phyloP scores from a whole-genome alignment of 768 basidiomycete species.

The Porphyrellus cyaneotinctus region DNA sequence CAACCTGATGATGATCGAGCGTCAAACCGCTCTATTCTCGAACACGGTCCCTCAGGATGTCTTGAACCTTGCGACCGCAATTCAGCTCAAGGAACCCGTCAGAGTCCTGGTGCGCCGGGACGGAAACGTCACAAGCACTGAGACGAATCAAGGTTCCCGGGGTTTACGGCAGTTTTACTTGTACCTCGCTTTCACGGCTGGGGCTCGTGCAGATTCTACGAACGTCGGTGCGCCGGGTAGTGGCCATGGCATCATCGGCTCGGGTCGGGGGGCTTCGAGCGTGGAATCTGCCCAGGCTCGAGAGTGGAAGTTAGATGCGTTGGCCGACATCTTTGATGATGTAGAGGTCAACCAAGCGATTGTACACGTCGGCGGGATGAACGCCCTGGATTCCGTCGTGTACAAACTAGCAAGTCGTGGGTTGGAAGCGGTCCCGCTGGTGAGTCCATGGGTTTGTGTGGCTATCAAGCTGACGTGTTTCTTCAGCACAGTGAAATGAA shows the following conservation, averaged over 20 bases:
- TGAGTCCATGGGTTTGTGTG: slow-evolving; percentile 39
- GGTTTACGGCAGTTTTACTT: slow-evolving; percentile 94
- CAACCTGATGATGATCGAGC: slow-evolving; percentile 50
- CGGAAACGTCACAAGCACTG: slow-evolving; percentile 70
- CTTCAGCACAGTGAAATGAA: slow-evolving; percentile 91
- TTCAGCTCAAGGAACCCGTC: slow-evolving; percentile 93
- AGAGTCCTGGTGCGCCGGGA: slow-evolving; percentile 95
- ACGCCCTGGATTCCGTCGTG: slow-evolving; percentile 80
- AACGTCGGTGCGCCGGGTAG: slow-evolving; percentile 41
- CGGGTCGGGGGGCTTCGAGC: slow-evolving; percentile 76
- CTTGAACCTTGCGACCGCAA: slow-evolving; percentile 87
- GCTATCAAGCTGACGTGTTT: slow-evolving; percentile 11
- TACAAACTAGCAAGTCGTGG: slow-evolving; percentile 86
- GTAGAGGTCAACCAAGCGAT: slow-evolving; percentile 76
- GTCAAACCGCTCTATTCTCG: slow-evolving; percentile 92
- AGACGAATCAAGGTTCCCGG: slow-evolving; percentile 68
- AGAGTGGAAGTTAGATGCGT: slow-evolving; percentile 93
- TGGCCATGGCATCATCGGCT: slow-evolving; percentile 88
- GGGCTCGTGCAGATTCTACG: slow-evolving; percentile 59
- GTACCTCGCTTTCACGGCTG: slow-evolving; percentile 91
- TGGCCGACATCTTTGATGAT: slow-evolving; percentile 87
- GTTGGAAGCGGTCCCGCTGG: slow-evolving; percentile 84
- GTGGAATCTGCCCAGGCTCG: slow-evolving; percentile 82
- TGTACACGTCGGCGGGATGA: slow-evolving; percentile 87
- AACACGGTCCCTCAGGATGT: slow-evolving; percentile 99